Evolutionary conservation across 2,329 filamentous ascomycete species (phyloP).

Genomic region (Aspergillus transmontanensis): DNA sequence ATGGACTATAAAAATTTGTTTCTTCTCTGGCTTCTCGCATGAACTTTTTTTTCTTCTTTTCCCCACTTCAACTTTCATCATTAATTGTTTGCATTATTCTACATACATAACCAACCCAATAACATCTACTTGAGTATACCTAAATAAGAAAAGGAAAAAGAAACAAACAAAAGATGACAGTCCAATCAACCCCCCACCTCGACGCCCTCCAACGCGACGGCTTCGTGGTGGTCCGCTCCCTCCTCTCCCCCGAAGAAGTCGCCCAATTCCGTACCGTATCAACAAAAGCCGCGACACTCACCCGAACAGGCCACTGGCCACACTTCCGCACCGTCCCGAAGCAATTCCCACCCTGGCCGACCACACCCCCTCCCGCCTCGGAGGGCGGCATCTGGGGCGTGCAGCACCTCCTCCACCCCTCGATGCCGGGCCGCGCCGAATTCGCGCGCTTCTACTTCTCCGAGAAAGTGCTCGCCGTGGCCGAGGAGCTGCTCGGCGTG

Average conservation of each 20-base stretch:
- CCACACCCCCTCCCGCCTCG: constrained; percentile 49
- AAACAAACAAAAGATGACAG: constrained; percentile 10
- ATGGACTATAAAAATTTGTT: neutral
- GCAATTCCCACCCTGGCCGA: constrained; percentile 85
- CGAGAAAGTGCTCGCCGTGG: constrained; percentile 62
- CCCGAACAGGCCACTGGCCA: constrained; percentile 75
- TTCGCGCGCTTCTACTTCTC: constrained; percentile 77
- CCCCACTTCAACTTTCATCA: neutral
- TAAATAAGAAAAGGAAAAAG: neutral
- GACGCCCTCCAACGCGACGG: constrained; percentile 68
- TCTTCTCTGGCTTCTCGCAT: neutral
- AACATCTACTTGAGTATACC: neutral
- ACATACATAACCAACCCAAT: too few relatives aligned
- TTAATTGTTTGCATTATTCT: neutral
- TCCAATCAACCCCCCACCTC: constrained; percentile 42
- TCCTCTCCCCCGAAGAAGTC: constrained; percentile 62
- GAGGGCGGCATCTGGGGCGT: constrained; percentile 81
- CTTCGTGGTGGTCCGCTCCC: constrained; percentile 71
- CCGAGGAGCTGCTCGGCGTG: constrained; percentile 63
- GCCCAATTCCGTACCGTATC: constrained; percentile 63
- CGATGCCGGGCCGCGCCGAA: constrained; percentile 60
- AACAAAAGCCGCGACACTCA: constrained; percentile 58
- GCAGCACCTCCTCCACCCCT: constrained; percentile 79
- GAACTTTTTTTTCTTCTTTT: too few relatives aligned
- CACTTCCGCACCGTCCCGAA: constrained; percentile 82